phyloP scores from a whole-genome alignment of 257 asterid genomes.

The Handroanthus guayacan region DNA sequence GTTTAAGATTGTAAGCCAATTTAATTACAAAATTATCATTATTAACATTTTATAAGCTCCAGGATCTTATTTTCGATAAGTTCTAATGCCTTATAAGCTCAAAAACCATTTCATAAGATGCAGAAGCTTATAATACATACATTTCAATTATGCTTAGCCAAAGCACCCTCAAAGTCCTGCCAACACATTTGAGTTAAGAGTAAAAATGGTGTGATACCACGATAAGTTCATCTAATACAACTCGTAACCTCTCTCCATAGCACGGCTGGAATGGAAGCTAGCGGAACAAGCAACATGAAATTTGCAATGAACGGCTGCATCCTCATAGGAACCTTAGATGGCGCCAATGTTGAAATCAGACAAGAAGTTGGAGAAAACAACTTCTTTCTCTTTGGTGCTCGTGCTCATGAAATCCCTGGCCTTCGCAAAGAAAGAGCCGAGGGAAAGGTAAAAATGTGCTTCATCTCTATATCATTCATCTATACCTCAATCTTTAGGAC shows the following conservation, averaged over 20 bases:
- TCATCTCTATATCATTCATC: neutral
- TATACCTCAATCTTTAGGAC: neutral
- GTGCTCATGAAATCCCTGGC: constrained; percentile 59
- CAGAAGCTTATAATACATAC: too few relatives aligned
- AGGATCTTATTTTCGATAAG: too few relatives aligned
- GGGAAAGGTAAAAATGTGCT: constrained; percentile 54
- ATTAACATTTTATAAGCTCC: too few relatives aligned
- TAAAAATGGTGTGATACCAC: neutral
- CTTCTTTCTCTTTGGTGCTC: constrained; percentile 67
- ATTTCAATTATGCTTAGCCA: too few relatives aligned
- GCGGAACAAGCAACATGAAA: constrained; percentile 78
- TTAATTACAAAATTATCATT: too few relatives aligned
- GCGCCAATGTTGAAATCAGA: constrained; percentile 73
- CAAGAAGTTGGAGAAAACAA: constrained; percentile 69
- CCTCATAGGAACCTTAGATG: constrained; percentile 68
- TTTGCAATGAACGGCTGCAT: constrained; percentile 71
- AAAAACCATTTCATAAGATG: too few relatives aligned
- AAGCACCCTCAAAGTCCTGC: too few relatives aligned
- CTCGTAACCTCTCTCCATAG: constrained; percentile 39
- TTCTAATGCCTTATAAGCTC: too few relatives aligned
- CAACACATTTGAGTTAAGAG: too few relatives aligned
- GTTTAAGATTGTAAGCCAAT: too few relatives aligned
- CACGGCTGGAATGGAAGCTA: constrained; percentile 81
- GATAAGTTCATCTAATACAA: neutral
- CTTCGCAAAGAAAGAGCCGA: constrained; percentile 64